A percentile compares a stretch with the other conserved stretches of the same genome.
These are phyloP conservation scores for Cladosporium sp. DNA, from an alignment of 2,329 filamentous ascomycete species.

Conservation along the genomic window DNA sequence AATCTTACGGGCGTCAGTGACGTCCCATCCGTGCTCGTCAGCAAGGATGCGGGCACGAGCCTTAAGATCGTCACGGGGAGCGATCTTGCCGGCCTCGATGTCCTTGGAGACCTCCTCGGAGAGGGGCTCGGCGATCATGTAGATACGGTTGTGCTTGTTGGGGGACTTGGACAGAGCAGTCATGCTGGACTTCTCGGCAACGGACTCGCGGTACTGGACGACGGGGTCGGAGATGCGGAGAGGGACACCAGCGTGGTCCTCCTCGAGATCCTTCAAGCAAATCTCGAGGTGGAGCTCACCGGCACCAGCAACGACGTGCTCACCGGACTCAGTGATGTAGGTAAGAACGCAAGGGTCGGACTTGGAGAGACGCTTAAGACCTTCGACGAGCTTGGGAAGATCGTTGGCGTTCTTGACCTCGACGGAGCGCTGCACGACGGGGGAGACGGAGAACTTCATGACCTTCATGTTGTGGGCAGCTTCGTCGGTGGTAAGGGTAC, in stretches of 20 bases:
- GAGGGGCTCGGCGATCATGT: conserved; percentile 88
- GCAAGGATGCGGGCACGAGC: conserved; percentile 91
- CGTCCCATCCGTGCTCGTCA: conserved; percentile 98
- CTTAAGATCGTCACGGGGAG: conserved; percentile 98
- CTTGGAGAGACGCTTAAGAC: conserved; percentile 99
- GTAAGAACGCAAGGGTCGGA: conserved; percentile 98
- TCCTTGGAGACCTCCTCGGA: conserved; percentile 86
- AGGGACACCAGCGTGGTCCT: conserved; percentile 98
- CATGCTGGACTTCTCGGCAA: conserved; percentile 80
- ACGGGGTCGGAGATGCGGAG: conserved; percentile 98
- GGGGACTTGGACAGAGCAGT: conserved; percentile 98
- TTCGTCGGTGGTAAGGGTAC: conserved; percentile 96
- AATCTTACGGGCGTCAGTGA: conserved; percentile 99
- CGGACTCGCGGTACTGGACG: conserved; percentile 98
- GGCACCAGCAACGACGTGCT: conserved; percentile 98
- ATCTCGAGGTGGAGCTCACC: conserved; percentile 99
- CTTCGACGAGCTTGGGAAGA: conserved; percentile 98
- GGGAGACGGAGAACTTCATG: conserved; percentile 99
- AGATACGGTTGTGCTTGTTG: conserved; percentile 99
- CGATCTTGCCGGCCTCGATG: conserved; percentile 91
- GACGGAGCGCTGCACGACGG: conserved; percentile 96
- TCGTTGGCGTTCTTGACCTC: conserved; percentile 99
- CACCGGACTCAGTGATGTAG: conserved; percentile 84
- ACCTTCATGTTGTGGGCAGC: conserved; percentile 99
- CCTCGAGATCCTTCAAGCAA: conserved; percentile 99